phyloP scores from a whole-genome alignment of 768 basidiomycete genomes.

The Roridomyces roridus region DNA sequence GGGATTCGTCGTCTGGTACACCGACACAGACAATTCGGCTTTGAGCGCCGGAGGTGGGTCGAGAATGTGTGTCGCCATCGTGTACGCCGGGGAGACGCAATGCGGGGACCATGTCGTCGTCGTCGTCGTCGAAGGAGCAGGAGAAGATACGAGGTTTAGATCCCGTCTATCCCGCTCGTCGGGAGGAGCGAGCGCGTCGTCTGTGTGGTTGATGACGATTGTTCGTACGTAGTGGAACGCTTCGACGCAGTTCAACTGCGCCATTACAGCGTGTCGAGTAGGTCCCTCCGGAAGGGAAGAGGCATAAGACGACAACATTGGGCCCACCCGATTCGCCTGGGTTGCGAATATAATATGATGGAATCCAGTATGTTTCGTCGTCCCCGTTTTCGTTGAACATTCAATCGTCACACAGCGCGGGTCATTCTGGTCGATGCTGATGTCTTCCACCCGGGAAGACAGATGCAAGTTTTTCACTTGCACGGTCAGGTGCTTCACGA shows the following conservation, averaged over 20 bases:
- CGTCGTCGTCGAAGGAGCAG: not conserved
- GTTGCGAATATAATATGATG: slow-evolving; percentile 76
- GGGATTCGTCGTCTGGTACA: slow-evolving; percentile 82
- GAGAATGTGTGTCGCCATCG: slow-evolving; percentile 77
- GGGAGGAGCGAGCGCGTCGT: slow-evolving; percentile 61
- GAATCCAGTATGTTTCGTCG: slow-evolving; percentile 51
- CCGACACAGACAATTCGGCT: slow-evolving; percentile 38
- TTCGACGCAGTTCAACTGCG: slow-evolving; percentile 54
- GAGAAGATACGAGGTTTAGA: slow-evolving; percentile 61
- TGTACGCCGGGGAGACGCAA: slow-evolving; percentile 55
- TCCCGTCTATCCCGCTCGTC: slow-evolving; percentile 59
- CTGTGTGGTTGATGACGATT: slow-evolving; percentile 77
- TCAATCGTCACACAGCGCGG: slow-evolving; percentile 43
- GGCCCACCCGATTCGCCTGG: slow-evolving; percentile 68
- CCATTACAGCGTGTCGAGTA: slow-evolving; percentile 36
- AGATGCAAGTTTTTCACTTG: slow-evolving; percentile 59
- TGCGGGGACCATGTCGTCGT: slow-evolving; percentile 23
- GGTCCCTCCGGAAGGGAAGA: slow-evolving; percentile 40
- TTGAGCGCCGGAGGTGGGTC: slow-evolving; percentile 34
- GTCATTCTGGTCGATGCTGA: slow-evolving; percentile 45
- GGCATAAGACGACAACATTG: slow-evolving; percentile 55
- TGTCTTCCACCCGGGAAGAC: slow-evolving; percentile 53
- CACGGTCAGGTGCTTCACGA: slow-evolving; percentile 56
- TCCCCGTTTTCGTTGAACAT: slow-evolving; percentile 37
- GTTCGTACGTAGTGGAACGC: slow-evolving; percentile 60